Evolutionary conservation across 495 filamentous ascomycete species (phyloP).

Genomic region (Penicillium cataractarum): DNA sequence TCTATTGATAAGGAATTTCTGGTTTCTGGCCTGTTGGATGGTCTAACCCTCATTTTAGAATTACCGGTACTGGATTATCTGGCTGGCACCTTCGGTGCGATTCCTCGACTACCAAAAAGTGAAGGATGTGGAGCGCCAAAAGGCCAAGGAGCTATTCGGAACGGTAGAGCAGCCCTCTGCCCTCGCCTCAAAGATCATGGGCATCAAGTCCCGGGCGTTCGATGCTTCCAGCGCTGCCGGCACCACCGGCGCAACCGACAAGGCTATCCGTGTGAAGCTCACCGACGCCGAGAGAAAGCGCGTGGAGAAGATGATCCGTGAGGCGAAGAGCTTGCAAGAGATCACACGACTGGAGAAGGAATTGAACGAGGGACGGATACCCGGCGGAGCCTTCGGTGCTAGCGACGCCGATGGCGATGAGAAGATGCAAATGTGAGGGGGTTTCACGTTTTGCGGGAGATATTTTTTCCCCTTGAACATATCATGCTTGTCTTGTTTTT

Average conservation of each 20-base stretch:
- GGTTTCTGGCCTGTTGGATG: neutral
- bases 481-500: conserved; percentile 16
- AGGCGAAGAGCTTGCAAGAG: conserved; percentile 84
- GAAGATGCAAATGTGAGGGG: conserved; percentile 41
- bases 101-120: conserved; percentile 95
- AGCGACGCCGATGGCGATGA: conserved; percentile 39
- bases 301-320: conserved; percentile 73
- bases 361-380: conserved; percentile 83
- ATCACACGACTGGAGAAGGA: conserved; percentile 82
- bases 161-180: conserved; percentile 73
- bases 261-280: conserved; percentile 69
- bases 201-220: conserved; percentile 82
- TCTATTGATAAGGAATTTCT: no score
- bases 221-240: conserved; percentile 58
- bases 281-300: conserved; percentile 71
- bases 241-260: conserved; percentile 54
- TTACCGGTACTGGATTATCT: conserved; percentile 91
- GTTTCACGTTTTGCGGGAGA: neutral
- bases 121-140: conserved; percentile 76
- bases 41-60: conserved; percentile 57
- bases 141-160: conserved; percentile 82
- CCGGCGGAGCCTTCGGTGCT: conserved; percentile 61
- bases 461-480: conserved; percentile 21
- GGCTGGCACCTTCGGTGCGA: conserved; percentile 78
- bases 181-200: conserved; percentile 87